These are phyloP conservation scores for Trichoderma gracile DNA, from an alignment of 2,329 filamentous ascomycete species.

Conservation along the genomic window DNA sequence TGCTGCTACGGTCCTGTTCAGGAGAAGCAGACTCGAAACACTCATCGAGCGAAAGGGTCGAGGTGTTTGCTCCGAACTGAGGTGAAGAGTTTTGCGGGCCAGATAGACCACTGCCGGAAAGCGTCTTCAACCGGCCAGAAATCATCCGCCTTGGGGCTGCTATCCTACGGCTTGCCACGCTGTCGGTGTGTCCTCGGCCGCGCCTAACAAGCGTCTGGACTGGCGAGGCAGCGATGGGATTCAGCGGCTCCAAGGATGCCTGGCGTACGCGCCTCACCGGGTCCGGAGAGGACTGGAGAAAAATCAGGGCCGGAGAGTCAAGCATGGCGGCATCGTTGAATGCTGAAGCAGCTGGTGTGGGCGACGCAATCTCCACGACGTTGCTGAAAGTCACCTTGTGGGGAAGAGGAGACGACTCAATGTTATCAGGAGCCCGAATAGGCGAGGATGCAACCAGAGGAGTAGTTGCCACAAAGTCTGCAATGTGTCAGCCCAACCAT, in stretches of 20 bases:
- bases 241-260: conserved; percentile 51
- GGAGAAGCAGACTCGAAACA: conserved; percentile 77
- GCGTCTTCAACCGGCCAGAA: conserved; percentile 71
- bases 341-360: conserved; percentile 61
- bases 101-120: conserved; percentile 63
- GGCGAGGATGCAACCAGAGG: conserved; percentile 83
- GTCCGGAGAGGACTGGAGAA: conserved; percentile 51
- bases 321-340: conserved; percentile 53
- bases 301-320: conserved; percentile 56
- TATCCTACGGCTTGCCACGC: conserved; percentile 59
- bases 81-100: conserved; percentile 72
- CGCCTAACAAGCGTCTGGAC: conserved; percentile 36
- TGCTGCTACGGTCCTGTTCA: conserved; percentile 63
- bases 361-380: conserved; percentile 69
- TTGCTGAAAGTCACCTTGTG: conserved; percentile 74
- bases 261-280: conserved; percentile 49
- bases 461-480: conserved; percentile 79
- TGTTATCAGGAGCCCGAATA: conserved; percentile 68
- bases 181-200: conserved; percentile 31
- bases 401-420: conserved; percentile 92
- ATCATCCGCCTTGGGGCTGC: conserved; percentile 71
- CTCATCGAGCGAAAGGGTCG: conserved; percentile 67
- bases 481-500: background rate
- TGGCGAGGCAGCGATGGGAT: conserved; percentile 55
- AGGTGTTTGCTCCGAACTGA: conserved; percentile 61